Evolutionary conservation across 2,329 filamentous ascomycete genomes (phyloP), one percentile per base, ranked within the genome.

Genomic region (Fusarium hainanense): DNA sequence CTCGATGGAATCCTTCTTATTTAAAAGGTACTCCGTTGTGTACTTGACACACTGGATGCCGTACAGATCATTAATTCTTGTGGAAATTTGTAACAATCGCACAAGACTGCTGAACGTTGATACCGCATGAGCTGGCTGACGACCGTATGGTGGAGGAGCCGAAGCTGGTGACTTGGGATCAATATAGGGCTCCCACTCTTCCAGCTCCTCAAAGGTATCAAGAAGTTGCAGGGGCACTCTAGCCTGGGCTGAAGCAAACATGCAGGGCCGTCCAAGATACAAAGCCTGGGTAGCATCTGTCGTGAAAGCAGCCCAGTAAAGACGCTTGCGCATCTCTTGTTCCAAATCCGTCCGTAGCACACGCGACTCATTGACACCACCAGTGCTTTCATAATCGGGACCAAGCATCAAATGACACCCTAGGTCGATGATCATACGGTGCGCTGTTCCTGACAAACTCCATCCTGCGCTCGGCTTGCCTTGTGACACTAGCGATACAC

Each of bases 341-440:
- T 77, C 76, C 50, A 77, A 32, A 34, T 77, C 76, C 4, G 72
- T 72, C 8, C 72, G 71, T 20, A 77, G 62, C 49, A 72, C 75
- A n/a, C 73, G 71, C 30, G 74, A 63, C 50, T 74, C 72, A 30
- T 62, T 70, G 48, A 74, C 74, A 46, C 74, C 72, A 6, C 69
- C 66, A 3, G 69, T 70, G 49, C 65, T 76, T 57, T 73, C 71
- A 44, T 74, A 75, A 43, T 76, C 74, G 6, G 74, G 74, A 0
- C 66, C 71, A 12, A 75, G 59, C 74, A 77, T 78, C 50, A 81
- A 55, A 63, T 81, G 79, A 18, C 76, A 79, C 4, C 79, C 79
- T 21, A 81, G 58, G 52, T 81, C 79, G 10, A 79, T 77, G 11
- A 81, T 76, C 79, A 81, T 81, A n/a, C 78, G 77, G 65, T 80